Conservation (phyloP, 495 filamentous ascomycete genomes). For the Hypoxylon fuscum region DNA sequence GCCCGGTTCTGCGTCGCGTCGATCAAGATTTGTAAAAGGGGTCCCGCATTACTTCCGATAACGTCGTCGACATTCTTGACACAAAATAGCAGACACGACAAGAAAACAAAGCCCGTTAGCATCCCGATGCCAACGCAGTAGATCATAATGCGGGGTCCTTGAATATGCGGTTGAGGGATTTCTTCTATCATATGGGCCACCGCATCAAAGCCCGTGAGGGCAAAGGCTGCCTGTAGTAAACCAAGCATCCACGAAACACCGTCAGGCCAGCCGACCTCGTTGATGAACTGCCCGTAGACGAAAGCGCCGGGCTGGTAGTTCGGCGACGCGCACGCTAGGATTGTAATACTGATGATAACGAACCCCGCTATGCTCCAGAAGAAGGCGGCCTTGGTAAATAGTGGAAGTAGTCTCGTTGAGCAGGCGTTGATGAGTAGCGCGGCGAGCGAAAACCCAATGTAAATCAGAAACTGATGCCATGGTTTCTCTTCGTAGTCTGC, state of each 20-base stretch:
- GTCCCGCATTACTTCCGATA: conserved; percentile 68
- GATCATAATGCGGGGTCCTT: conserved; percentile 78
- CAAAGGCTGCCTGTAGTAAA: conserved; percentile 63
- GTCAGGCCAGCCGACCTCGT: conserved; percentile 64
- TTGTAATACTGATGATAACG: conserved; percentile 71
- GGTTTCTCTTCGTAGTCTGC: conserved; percentile 59
- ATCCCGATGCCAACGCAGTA: conserved; percentile 74
- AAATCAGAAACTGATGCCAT: conserved; percentile 82
- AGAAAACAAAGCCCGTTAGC: conserved; percentile 63
- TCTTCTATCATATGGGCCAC: conserved; percentile 68
- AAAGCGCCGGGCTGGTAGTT: conserved; percentile 68
- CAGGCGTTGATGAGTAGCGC: conserved; percentile 75
- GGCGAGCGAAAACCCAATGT: conserved; percentile 69
- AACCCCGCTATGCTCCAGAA: conserved; percentile 75
- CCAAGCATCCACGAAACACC: conserved; percentile 63
- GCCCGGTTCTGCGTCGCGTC: conserved; percentile 72
- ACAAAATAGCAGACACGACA: conserved; percentile 67
- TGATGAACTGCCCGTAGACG: conserved; percentile 57
- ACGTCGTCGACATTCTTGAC: conserved; percentile 61
- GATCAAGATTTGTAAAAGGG: conserved; percentile 75
- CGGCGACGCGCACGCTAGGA: conserved; percentile 69
- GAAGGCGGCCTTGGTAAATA: conserved; percentile 70
- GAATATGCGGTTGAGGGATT: conserved; percentile 72
- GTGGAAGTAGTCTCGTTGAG: conserved; percentile 67
- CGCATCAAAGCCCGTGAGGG: conserved; percentile 63